These are phyloP conservation scores for Fomitiporia mediterranea DNA, from an alignment of 1,284 basidiomycete genomes.

Conservation along the genomic window DNA sequence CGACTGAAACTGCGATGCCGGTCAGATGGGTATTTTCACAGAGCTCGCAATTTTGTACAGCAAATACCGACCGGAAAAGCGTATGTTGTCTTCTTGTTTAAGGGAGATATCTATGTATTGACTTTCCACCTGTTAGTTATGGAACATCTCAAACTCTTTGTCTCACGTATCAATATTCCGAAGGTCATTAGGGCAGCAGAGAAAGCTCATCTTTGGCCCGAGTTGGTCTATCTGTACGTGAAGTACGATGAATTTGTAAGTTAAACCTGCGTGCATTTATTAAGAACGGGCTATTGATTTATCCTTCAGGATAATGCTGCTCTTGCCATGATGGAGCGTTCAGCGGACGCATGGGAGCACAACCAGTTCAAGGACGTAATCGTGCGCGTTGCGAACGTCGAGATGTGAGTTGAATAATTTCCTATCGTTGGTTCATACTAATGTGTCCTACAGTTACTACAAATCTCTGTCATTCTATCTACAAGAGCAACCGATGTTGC, in stretches of 20 bases:
- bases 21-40: conserved; percentile 85
- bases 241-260: conserved; percentile 93
- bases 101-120: conserved; percentile 2
- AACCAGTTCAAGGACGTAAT: conserved; percentile 98
- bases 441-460: conserved; percentile 61
- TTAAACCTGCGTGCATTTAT: conserved; percentile 17
- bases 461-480: conserved; percentile 87
- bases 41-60: conserved; percentile 93
- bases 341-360: conserved; percentile 97
- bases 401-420: conserved; percentile 60
- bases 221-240: conserved; percentile 96
- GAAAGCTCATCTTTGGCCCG: conserved; percentile 98
- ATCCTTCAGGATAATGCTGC: conserved; percentile 81
- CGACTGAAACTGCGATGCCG: conserved; percentile 8
- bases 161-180: conserved; percentile 94
- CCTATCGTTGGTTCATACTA: conserved; percentile 9
- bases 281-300: conserved; percentile 13
- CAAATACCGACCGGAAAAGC: conserved; percentile 93
- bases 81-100: conserved; percentile 51
- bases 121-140: conserved; percentile 55
- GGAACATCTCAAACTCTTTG: conserved; percentile 98
- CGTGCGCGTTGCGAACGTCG: conserved; percentile 94
- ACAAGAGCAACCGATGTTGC: conserved; percentile 87
- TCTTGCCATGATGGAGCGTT: conserved; percentile 96
- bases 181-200: conserved; percentile 94